Base-by-base conservation (phyloP, 108 stramenopile genomes). In the Fragilaria radians region DNA sequence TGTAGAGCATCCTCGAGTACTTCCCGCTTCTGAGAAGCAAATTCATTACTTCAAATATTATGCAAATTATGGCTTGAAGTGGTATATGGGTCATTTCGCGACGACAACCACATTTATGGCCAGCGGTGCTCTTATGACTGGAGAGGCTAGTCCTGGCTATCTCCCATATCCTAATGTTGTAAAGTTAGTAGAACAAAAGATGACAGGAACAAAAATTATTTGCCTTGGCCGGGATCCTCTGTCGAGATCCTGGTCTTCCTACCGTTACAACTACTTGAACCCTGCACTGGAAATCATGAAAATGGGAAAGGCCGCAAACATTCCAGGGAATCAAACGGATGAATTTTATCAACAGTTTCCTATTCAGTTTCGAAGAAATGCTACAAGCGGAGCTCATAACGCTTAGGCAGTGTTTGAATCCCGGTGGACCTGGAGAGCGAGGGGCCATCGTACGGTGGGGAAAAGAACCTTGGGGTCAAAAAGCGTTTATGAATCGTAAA, bases 141-240 rank as follows among this genome's bases (percentile, higher is more conserved):
- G 91, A 23, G 91, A 92, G 57, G 91, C 91, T 5, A 79, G 77
- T 57, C 91, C 91, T 9, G 91, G 91, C 1, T 92, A 92, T 48
- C 57, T 92, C 50, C 82, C 82, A 18, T 83, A 83, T 60, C 82
- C 82, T 23, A 60, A 78, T 27, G 67, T 67, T 19, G 77, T 63
- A 0, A 28, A 51, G 0, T 3, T 21, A 18, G 26, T 58, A 17
- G 46, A n/a, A 52, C 14, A 63, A 23, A 28, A 46, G 25, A 51
- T 67, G 31, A 60, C 53, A 7, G 56, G 49, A 4, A 67, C 80
- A 18, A 74, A 76, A 36, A 72, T 92, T 32, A 79, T 92, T 55
- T 65, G 68, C 5, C 52, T 87, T 49, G 91, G 82, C 3, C 70
- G 91, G 17, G 67, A 88, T 50, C 91, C 91, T 4, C 50, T 92